Conservation (phyloP, 495 filamentous ascomycete genomes). For the Aspergillus mulundensis region DNA sequence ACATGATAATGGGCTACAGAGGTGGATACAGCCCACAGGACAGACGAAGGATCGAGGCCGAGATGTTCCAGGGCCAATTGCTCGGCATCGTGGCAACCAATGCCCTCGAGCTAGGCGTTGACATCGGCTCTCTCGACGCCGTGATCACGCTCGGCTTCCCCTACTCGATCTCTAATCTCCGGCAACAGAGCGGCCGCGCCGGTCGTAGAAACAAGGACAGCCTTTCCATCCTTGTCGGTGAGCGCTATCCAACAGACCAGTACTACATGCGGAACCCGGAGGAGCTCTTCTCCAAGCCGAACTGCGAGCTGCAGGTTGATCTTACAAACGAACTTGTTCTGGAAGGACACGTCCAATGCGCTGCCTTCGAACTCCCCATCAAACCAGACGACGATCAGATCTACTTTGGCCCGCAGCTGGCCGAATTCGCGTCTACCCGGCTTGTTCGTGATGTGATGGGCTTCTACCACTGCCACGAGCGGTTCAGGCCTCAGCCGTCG, state of each 20-base stretch:
- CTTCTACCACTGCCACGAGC: conserved; percentile 84
- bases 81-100: conserved; percentile 93
- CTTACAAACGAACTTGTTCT: conserved; percentile 85
- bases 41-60: conserved; percentile 80
- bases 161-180: conserved; percentile 87
- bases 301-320: conserved; percentile 84
- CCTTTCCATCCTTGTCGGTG: conserved; percentile 85
- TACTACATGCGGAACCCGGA: conserved; percentile 96
- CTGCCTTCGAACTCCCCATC: conserved; percentile 93
- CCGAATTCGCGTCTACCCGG: conserved; percentile 67
- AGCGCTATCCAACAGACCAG: conserved; percentile 88
- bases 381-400: conserved; percentile 64
- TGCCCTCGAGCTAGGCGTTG: conserved; percentile 88
- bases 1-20: conserved; percentile 89
- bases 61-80: conserved; percentile 96
- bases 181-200: conserved; percentile 92
- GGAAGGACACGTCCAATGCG: conserved; percentile 94
- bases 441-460: conserved; percentile 69
- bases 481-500: conserved; percentile 82
- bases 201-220: conserved; percentile 93
- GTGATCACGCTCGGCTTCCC: conserved; percentile 94
- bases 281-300: conserved; percentile 93
- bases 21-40: conserved; percentile 97
- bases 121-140: conserved; percentile 93
- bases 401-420: conserved; percentile 78